These are phyloP conservation scores for Leptographium galeiforme DNA, from an alignment of 2,329 filamentous ascomycete genomes.

Conservation along the genomic window DNA sequence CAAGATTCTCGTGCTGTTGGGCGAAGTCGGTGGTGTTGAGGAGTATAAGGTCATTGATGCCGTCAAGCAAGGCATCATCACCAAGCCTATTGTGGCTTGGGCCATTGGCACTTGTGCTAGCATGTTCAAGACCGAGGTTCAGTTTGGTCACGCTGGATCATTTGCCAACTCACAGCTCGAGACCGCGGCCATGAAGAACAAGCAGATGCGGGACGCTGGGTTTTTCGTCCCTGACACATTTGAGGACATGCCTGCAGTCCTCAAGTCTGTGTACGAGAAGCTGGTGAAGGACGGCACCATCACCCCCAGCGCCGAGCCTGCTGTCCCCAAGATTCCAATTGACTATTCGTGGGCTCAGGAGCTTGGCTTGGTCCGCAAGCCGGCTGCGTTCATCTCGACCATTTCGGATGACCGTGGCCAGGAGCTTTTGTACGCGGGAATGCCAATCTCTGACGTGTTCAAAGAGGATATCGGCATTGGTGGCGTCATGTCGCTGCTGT, in stretches of 20 bases:
- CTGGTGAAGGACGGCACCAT: conserved; percentile 77
- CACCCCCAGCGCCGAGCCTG: conserved; percentile 73
- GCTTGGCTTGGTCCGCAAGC: conserved; percentile 98
- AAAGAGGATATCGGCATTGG: conserved; percentile 97
- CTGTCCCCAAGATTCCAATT: conserved; percentile 96
- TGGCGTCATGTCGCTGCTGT: conserved; percentile 98
- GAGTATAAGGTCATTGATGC: conserved; percentile 99
- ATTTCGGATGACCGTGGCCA: conserved; percentile 99
- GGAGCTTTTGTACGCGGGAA: conserved; percentile 95
- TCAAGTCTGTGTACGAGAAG: conserved; percentile 76
- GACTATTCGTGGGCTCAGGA: conserved; percentile 99
- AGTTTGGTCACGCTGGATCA: conserved; percentile 96
- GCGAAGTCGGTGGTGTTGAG: conserved; percentile 98
- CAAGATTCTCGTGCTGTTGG: conserved; percentile 92
- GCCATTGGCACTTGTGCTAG: conserved; percentile 97
- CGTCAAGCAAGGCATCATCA: conserved; percentile 86
- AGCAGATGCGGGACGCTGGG: conserved; percentile 87
- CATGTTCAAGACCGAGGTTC: conserved; percentile 99
- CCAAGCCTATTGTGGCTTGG: conserved; percentile 98
- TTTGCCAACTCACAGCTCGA: conserved; percentile 99
- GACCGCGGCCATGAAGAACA: conserved; percentile 93
- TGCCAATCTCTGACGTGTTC: conserved; percentile 99
- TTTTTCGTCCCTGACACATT: conserved; percentile 93
- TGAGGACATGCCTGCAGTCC: conserved; percentile 73
- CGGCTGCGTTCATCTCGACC: conserved; percentile 98